phyloP scores from a whole-genome alignment of 2,329 filamentous ascomycete species.

The Tolypocladium amazonense region DNA sequence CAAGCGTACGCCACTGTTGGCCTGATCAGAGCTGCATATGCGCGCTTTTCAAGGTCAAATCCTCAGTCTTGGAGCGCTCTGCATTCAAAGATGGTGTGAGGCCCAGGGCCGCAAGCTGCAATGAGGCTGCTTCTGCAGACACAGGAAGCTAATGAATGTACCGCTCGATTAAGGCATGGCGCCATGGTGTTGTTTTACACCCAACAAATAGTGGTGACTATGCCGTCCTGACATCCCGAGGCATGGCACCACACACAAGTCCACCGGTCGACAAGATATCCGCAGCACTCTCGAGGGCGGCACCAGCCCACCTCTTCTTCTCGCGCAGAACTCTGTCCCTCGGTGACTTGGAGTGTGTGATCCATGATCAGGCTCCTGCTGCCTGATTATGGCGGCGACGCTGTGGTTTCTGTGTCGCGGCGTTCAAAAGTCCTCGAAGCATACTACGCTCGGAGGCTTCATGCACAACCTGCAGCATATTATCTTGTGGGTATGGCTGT shows the following conservation, averaged over 20 bases:
- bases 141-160: too few species aligned
- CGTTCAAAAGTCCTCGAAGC: background rate
- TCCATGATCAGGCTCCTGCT: background rate
- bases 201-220: background rate
- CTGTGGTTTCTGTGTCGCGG: background rate
- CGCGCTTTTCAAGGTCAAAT: background rate
- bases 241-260: too few species aligned
- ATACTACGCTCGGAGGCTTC: background rate
- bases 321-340: background rate
- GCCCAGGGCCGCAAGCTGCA: background rate
- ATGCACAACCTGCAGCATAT: background rate
- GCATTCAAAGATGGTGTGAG: background rate
- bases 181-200: background rate
- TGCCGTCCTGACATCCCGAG: background rate
- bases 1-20: background rate
- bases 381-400: background rate
- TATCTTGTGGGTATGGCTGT: background rate
- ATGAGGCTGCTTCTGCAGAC: background rate
- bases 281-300: background rate
- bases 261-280: background rate
- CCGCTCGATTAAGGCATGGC: background rate
- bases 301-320: background rate
- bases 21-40: background rate
- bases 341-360: too few species aligned
- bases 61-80: background rate